These are phyloP conservation scores for Claviceps sp. DNA, from an alignment of 2,329 filamentous ascomycete species.

Conservation along the genomic window DNA sequence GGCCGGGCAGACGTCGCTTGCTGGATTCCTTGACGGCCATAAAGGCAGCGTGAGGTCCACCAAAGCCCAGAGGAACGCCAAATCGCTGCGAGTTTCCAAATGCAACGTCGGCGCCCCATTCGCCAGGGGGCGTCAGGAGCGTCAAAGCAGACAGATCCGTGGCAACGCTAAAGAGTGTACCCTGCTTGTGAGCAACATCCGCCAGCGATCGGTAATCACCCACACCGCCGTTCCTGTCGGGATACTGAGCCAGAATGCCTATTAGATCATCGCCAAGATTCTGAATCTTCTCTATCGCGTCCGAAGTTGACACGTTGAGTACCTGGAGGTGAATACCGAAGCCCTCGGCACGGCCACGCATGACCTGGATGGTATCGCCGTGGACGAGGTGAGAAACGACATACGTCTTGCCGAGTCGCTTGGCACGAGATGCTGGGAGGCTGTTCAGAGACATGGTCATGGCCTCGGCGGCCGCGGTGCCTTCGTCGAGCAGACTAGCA, in stretches of 20 bases:
- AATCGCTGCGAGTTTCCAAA: conserved; percentile 88
- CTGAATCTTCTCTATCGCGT: conserved; percentile 49
- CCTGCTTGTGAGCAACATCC: conserved; percentile 62
- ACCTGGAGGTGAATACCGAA: conserved; percentile 73
- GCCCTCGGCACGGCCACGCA: conserved; percentile 76
- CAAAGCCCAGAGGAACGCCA: conserved; percentile 82
- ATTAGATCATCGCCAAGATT: conserved; percentile 69
- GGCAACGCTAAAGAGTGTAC: conserved; percentile 71
- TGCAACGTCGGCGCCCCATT: conserved; percentile 90
- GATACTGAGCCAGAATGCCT: conserved; percentile 89
- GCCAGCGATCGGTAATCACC: conserved; percentile 62
- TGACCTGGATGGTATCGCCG: conserved; percentile 72
- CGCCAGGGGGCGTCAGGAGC: conserved; percentile 74
- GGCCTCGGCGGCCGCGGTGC: conserved; percentile 84
- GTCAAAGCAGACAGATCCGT: conserved; percentile 85
- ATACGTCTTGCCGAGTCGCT: conserved; percentile 64
- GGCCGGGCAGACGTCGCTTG: conserved; percentile 88
- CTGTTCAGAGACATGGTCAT: conserved; percentile 85
- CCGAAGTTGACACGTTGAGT: conserved; percentile 55
- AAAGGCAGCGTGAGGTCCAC: conserved; percentile 93
- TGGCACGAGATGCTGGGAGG: conserved; percentile 57
- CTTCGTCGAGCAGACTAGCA: conserved; percentile 81
- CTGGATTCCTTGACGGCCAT: conserved; percentile 84
- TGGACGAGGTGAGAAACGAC: conserved; percentile 74
- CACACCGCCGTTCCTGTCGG: conserved; percentile 73